A percentile compares a stretch with the other conserved stretches of the same genome.
These are phyloP conservation scores for Pleurotus giganteus DNA, from an alignment of 768 basidiomycete species.

Conservation along the genomic window DNA sequence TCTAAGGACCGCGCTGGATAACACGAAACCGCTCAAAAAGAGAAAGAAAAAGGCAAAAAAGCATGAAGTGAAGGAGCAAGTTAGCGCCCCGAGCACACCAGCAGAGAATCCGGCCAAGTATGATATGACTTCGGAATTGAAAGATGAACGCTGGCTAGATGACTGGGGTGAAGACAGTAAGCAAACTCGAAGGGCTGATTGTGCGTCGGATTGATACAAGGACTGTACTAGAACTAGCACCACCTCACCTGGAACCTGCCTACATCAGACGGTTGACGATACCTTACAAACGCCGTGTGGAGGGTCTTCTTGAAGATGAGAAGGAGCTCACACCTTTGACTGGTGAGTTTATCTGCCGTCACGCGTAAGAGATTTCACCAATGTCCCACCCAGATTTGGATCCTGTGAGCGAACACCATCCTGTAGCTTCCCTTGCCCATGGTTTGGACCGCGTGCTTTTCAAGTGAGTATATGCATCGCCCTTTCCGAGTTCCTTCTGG, in stretches of 20 bases:
- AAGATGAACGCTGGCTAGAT: not conserved
- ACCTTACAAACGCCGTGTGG: constrained; percentile 28
- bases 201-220: not conserved
- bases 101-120: not conserved
- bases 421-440: constrained; percentile 58
- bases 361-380: not conserved
- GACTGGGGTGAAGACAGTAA: constrained; percentile 24
- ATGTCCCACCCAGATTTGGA: constrained; percentile 36
- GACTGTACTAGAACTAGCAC: constrained; percentile 5
- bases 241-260: not conserved
- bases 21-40: not conserved
- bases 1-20: constrained; percentile 1
- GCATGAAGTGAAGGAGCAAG: not conserved
- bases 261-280: constrained; percentile 2
- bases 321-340: constrained; percentile 37
- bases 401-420: constrained; percentile 38
- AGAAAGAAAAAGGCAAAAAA: not conserved
- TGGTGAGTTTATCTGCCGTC: constrained; percentile 16
- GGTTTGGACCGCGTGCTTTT: constrained; percentile 71
- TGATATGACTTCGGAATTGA: not conserved
- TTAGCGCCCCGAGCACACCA: too few relatives aligned
- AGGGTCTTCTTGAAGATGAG: constrained; percentile 29
- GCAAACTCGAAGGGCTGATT: not conserved
- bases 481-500: not conserved
- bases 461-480: constrained; percentile 49